Base-by-base conservation (phyloP, 2,329 filamentous ascomycete genomes). In the Trichothecium roseum region DNA sequence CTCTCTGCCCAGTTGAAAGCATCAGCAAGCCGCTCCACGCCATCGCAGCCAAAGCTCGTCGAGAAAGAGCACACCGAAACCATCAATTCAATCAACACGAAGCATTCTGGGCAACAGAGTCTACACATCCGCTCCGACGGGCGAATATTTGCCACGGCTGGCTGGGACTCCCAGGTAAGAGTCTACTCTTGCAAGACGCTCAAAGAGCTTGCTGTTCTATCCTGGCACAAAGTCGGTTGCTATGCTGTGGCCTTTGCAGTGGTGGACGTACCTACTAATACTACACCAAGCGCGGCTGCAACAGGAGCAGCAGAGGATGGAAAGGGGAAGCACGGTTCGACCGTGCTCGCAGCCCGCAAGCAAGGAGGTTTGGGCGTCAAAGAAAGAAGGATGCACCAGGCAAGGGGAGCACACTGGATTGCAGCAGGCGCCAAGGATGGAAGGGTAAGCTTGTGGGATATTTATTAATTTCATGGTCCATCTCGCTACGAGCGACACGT, bases 381-480 rank as follows among this genome's bases (percentile, higher is more conserved):
- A 40, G 71, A 78, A 26, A 72, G 75, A 43, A 67, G 84, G 37
- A 64, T 76, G 16, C 63, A 63, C 26, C 78, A 76, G 46, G 79
- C 81, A 9, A 78, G 73, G 49, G 66, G 64, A 34, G 81, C 81
- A 17, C 89, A 96, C 56, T 96, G 89, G 88, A 56, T 96, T 35
- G 91, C 82, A 14, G 85, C 78, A 1, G 91, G 91, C 2, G 83
- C 84, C 37, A 98, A 96, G 56, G 91, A 96, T 62, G 91, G 89
- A 14, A 94, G 93, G 55, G 76, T 96, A 42, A 94, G 86, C 52
- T 63, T 98, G 46, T 98, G 91, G 91, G 85, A 95, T 62, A 78
- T 96, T 39, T 98, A 91, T 56, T 88, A 36, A 24, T 24, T 24
- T 24, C 20, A 10, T 24, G 20, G 20, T 24, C n/a, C n/a, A n/a